Conservation (phyloP, 768 basidiomycete species). For the Lentinula aciculospora region DNA sequence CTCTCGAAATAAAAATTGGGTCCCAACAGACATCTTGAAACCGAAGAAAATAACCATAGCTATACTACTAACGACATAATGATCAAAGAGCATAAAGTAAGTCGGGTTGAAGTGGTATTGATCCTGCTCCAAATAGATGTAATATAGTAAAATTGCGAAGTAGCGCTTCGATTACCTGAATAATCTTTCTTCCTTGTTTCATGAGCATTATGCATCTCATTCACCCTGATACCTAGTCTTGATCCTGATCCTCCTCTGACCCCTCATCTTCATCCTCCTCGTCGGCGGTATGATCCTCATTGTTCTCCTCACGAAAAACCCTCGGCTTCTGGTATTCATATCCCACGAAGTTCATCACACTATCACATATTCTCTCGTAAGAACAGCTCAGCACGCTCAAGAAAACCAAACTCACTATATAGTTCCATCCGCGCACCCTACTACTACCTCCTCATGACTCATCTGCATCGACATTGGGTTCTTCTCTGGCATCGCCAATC, state of each 20-base stretch:
- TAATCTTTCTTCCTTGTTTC: too few relatives aligned
- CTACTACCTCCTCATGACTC: slow-evolving; percentile 87
- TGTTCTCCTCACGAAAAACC: slow-evolving; percentile 49
- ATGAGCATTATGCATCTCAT: too few relatives aligned
- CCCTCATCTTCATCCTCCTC: background rate
- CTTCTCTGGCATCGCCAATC: slow-evolving; percentile 84
- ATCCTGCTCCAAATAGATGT: too few relatives aligned
- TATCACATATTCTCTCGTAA: slow-evolving; percentile 18
- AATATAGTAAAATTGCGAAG: too few relatives aligned
- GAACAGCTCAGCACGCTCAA: background rate
- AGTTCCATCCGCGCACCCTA: slow-evolving; percentile 87
- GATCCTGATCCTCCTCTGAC: background rate
- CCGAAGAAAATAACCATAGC: too few relatives aligned
- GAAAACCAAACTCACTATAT: slow-evolving; percentile 61
- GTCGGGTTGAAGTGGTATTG: too few relatives aligned
- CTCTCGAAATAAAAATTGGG: too few relatives aligned
- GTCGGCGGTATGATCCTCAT: slow-evolving; percentile 27
- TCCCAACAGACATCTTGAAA: too few relatives aligned
- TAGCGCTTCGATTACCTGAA: too few relatives aligned
- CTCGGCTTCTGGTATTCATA: slow-evolving; percentile 49
- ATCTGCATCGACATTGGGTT: slow-evolving; percentile 94
- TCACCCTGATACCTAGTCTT: too few relatives aligned
- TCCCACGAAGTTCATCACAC: slow-evolving; percentile 60
- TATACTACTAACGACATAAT: too few relatives aligned
- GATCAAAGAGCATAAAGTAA: too few relatives aligned